These are phyloP conservation scores for Sorghum bicolor DNA, from an alignment of 176 grass and related monocot species.

Conservation along the genomic window DNA sequence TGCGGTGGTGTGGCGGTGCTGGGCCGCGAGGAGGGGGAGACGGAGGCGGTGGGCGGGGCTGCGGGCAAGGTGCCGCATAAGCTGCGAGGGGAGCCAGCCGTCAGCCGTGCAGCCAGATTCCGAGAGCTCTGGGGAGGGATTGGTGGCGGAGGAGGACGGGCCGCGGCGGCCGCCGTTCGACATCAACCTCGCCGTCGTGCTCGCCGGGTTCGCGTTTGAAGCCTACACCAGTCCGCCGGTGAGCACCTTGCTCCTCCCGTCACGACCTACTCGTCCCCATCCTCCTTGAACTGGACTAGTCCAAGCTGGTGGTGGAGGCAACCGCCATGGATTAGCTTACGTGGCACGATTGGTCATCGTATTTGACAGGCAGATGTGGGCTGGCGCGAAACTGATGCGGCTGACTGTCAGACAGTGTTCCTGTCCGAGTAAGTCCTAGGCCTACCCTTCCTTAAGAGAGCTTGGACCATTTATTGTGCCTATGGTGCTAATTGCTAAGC, in stretches of 20 bases:
- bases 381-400: constrained; percentile 81
- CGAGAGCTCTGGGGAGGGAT: background rate
- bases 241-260: background rate
- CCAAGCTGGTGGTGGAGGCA: background rate
- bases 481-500: background rate
- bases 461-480: background rate
- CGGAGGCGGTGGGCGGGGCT: constrained; percentile 34
- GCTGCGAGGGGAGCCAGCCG: constrained; percentile 2
- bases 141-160: constrained; percentile 24
- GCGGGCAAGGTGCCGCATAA: constrained; percentile 12
- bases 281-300: background rate
- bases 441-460: background rate
- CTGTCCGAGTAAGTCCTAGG: constrained; percentile 68
- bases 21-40: constrained; percentile 24
- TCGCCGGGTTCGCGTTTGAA: constrained; percentile 94
- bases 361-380: constrained; percentile 55
- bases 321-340: constrained; percentile 6
- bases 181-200: constrained; percentile 77
- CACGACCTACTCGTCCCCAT: background rate
- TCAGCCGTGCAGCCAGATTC: constrained; percentile 22
- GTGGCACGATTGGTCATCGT: constrained; percentile 3
- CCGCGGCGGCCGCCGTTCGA: constrained; percentile 59
- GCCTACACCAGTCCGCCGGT: constrained; percentile 82
- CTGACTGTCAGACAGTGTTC: constrained; percentile 81
- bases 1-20: constrained; percentile 29